A percentile compares a stretch with the other conserved stretches of the same genome.
These are phyloP conservation scores for Coniosporium apollinis DNA, from an alignment of 495 filamentous ascomycete species.

Conservation along the genomic window DNA sequence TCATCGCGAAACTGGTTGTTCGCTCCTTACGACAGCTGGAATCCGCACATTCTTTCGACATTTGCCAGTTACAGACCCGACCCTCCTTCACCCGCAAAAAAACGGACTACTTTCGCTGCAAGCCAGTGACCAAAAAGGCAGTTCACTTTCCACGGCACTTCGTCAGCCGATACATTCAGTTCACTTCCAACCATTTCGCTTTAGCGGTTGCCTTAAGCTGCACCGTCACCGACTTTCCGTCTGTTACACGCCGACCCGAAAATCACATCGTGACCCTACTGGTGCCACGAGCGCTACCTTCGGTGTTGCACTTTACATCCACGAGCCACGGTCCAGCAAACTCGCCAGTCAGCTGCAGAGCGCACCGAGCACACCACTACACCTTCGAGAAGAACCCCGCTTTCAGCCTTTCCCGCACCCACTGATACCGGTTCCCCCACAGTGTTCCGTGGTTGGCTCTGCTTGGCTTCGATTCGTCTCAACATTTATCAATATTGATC, in stretches of 20 bases:
- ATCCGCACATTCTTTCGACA: slow-evolving; percentile 13
- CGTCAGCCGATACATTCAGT: background rate
- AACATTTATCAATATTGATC: background rate
- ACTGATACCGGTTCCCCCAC: background rate
- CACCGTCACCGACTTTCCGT: background rate
- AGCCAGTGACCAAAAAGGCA: background rate
- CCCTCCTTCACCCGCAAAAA: background rate
- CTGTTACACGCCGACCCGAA: too few relatives aligned
- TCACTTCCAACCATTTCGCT: background rate
- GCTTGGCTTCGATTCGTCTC: too few relatives aligned
- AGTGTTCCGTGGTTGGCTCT: background rate
- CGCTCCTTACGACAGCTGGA: slow-evolving; percentile 23
- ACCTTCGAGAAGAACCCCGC: background rate
- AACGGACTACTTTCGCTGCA: background rate
- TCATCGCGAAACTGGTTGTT: slow-evolving; percentile 27
- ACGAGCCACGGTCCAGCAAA: too few relatives aligned
- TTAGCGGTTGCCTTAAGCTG: background rate
- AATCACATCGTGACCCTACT: too few relatives aligned
- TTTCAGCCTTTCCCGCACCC: background rate
- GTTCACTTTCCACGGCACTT: background rate
- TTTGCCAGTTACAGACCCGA: background rate
- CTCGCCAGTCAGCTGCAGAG: background rate
- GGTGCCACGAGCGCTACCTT: background rate
- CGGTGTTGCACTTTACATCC: too few relatives aligned
- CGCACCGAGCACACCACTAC: background rate